phyloP scores from a whole-genome alignment of 2,329 filamentous ascomycete species.

The Cladosporium sp. region DNA sequence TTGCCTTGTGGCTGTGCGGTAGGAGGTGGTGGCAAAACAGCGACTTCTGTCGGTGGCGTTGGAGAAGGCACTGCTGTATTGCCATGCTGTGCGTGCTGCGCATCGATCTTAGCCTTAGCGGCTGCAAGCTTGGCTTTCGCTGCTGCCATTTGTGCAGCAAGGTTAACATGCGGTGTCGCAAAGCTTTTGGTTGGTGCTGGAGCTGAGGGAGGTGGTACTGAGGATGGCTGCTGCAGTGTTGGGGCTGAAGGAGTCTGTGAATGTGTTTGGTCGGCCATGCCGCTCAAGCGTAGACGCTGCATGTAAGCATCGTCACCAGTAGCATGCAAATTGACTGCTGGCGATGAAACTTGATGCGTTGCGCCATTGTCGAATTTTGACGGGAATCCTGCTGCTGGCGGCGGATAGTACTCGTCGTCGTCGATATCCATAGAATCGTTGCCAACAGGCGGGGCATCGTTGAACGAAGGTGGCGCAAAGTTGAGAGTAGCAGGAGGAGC shows the following conservation, averaged over 20 bases:
- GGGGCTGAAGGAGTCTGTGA: conserved; percentile 23
- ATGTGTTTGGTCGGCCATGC: conserved; percentile 4
- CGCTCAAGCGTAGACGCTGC: conserved; percentile 60
- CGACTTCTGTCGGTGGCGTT: conserved; percentile 17
- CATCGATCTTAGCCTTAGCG: conserved; percentile 27
- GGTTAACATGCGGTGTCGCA: not conserved
- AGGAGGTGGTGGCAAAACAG: conserved; percentile 24
- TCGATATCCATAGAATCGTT: conserved; percentile 20
- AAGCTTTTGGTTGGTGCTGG: not conserved
- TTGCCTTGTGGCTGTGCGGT: conserved; percentile 21
- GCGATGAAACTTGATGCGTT: conserved; percentile 44
- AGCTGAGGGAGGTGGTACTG: conserved; percentile 27
- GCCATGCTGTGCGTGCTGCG: conserved; percentile 17
- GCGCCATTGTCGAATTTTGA: conserved; percentile 56
- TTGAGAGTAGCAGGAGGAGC: conserved; percentile 32
- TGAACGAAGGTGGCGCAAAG: conserved; percentile 52
- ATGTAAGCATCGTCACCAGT: conserved; percentile 71
- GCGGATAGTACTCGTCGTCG: conserved; percentile 25
- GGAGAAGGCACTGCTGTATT: conserved; percentile 11
- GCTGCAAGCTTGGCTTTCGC: conserved; percentile 29
- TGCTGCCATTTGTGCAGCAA: conserved; percentile 25
- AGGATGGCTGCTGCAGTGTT: conserved; percentile 33
- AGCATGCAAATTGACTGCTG: conserved; percentile 52
- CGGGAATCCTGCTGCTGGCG: conserved; percentile 30
- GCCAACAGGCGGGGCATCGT: conserved; percentile 16